Conservation (phyloP, 805 yeast species). For the Ogataea sp. region DNA sequence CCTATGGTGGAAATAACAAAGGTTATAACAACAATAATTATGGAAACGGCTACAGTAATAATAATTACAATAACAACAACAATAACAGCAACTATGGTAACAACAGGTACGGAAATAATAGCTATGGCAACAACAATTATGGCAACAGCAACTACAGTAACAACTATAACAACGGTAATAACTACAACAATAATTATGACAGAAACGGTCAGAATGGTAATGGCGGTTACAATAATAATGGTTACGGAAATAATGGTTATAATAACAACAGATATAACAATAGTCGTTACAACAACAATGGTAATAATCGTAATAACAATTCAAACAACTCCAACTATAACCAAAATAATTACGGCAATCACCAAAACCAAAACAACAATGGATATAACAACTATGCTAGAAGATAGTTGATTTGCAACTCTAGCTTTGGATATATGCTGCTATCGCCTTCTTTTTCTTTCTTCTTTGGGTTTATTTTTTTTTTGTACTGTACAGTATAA, state of each 20-base stretch:
- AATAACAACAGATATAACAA: slow-evolving; percentile 2
- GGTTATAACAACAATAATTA: slow-evolving; percentile 7
- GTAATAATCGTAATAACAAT: not conserved
- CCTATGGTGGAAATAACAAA: slow-evolving; percentile 6
- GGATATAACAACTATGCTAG: no score
- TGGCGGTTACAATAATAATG: slow-evolving; percentile 1
- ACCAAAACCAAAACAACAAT: no score
- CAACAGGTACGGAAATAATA: slow-evolving; percentile 9
- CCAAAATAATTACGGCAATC: no score
- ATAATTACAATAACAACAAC: slow-evolving; percentile 12
- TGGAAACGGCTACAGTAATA: slow-evolving; percentile 10
- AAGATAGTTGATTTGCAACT: no score
- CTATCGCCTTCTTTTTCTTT: no score
- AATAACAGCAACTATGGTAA: slow-evolving; percentile 7
- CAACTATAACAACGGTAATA: slow-evolving; percentile 3
- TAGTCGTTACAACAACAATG: not conserved
- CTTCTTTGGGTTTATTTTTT: no score
- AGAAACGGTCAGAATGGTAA: slow-evolving; percentile 1
- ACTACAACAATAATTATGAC: slow-evolving; percentile 6
- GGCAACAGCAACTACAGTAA: slow-evolving; percentile 7
- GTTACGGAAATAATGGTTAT: slow-evolving; percentile 1
- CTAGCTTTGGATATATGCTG: no score
- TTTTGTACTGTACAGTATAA: no score
- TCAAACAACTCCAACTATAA: no score
- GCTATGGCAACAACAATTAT: slow-evolving; percentile 11